Base-by-base conservation (phyloP, 1,284 basidiomycete species). In the Leccinum laetum region DNA sequence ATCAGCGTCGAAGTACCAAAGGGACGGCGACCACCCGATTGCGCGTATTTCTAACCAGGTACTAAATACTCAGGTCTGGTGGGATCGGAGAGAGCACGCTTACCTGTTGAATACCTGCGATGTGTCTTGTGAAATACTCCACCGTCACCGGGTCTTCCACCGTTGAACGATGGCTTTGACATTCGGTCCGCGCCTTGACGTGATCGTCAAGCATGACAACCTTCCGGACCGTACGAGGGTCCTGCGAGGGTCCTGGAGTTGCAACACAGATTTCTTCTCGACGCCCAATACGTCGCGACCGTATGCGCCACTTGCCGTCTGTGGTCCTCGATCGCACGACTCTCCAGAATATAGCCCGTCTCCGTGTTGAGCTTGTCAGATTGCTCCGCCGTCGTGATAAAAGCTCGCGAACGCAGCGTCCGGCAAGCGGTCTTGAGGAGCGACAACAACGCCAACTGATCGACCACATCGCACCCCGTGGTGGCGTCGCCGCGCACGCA, bases 201-300 rank as follows among this genome's bases (percentile, higher is more conserved):
- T 99, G 98, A 76, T 99, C 97, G 75, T 99, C 98, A 55, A 99
- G 83, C 95, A 99, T 97, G 67, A 95, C 98, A 11, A 99, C 97
- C 79, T 99, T 99, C 65, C 97, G 86, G 16, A 99, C 96, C 1
- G 98, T 99, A 64, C 98, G 86, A 10, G 98, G 94, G 81, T 99
- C 98, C 83, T 99, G 98, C 29, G 29, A 32, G 29, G 29, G 29
- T 32, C 29, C 29, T 32, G 29, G 8, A 99, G 86, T 79, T 99
- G 98, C 29, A 99, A 84, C 16, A 98, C 89, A 0, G 94, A 96
- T 81, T 99, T 99, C 90, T 99, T 99, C 85, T 99, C 98, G 21
- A 99, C 98, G 62, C 97, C 98, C 29, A 99, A 86, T 4, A 99
- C 95, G 29, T 29, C 29, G 29, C 29, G 29, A 29, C 29, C 29